A percentile compares a stretch with the other conserved stretches of the same genome.
These are phyloP conservation scores for Lizonia empirigonia DNA, from an alignment of 2,329 filamentous ascomycete genomes.

Conservation along the genomic window DNA sequence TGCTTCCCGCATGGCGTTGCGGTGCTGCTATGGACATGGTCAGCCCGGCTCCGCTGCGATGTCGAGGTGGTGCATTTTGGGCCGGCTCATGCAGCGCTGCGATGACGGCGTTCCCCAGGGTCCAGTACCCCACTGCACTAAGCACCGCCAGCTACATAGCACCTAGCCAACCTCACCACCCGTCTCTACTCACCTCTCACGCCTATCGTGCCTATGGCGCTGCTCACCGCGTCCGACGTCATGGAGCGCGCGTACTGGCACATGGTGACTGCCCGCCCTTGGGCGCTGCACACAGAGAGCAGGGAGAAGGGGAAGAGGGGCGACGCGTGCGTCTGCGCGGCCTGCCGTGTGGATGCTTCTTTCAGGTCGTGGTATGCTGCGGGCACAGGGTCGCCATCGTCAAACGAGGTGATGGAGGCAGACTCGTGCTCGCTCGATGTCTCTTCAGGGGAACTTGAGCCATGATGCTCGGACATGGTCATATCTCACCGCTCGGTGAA, in stretches of 20 bases:
- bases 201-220: slow-evolving; percentile 7
- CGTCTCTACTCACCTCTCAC: slow-evolving; percentile 23
- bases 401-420: slow-evolving; percentile 22
- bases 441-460: slow-evolving; percentile 18
- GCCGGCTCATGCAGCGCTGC: slow-evolving; percentile 17
- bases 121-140: slow-evolving; percentile 19
- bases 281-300: slow-evolving; percentile 36
- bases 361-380: slow-evolving; percentile 6
- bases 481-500: slow-evolving; percentile 23
- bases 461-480: slow-evolving; percentile 25
- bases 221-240: slow-evolving; percentile 29
- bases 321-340: neutral
- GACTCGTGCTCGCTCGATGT: slow-evolving; percentile 22
- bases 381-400: slow-evolving; percentile 7
- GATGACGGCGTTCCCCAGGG: slow-evolving; percentile 32
- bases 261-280: slow-evolving; percentile 32
- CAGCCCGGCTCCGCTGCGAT: slow-evolving; percentile 24
- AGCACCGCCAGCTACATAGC: slow-evolving; percentile 5
- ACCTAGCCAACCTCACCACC: neutral
- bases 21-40: slow-evolving; percentile 37
- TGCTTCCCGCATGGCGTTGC: slow-evolving; percentile 31
- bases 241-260: slow-evolving; percentile 37
- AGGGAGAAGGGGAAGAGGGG: slow-evolving; percentile 32
- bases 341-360: slow-evolving; percentile 1
- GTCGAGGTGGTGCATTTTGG: slow-evolving; percentile 22